Base-by-base conservation (phyloP, 768 basidiomycete species). In the Mycena capillaripes region DNA sequence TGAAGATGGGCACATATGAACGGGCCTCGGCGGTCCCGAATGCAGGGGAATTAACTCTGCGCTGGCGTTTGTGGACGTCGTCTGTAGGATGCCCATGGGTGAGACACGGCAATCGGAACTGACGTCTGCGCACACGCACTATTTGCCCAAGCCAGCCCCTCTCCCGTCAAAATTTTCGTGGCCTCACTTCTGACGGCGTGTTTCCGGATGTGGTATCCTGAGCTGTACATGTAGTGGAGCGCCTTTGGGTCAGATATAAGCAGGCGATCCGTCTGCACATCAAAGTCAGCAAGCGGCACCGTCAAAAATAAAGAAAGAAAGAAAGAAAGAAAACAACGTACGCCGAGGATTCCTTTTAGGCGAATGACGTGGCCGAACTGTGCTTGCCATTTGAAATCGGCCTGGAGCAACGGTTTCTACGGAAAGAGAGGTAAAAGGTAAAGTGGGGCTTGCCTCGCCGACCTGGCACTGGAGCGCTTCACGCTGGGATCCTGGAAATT, bases 181-280 rank as follows among this genome's bases (percentile, higher is more conserved):
- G 89, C 84, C 71, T 87, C 85, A 38, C 85, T 86, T 55, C 87
- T 79, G 76, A 88, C 86, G 7, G 84, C 85, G 83, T 86, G 86
- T 78, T 90, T 89, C 46, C 83, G 81, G 76, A 87, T 89, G 16
- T 84, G 82, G 75, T 90, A 90, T 21, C 88, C 87, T 84, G 29
- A 10, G 55, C 30, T 30, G 46, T 42, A n/a, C 63, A 61, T 68
- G 73, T 90, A 86, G 73, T 88, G 88, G 23, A 90, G 80, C 7
- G 89, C 88, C 76, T 89, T 89, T 2, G 88, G 89, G 68, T 90
- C 89, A 29, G 88, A 85, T 64, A 89, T 83, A 59, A 87, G 78
- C 32, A 90, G 78, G 29, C 87, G 85, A 73, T 89, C 86, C 74
- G 88, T 85, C 89, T 90, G 74, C 23, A 23, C 48, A 50, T 25